Evolutionary conservation across 2,329 filamentous ascomycete species (phyloP).

Genomic region (Magnaporthiopsis incrustans): DNA sequence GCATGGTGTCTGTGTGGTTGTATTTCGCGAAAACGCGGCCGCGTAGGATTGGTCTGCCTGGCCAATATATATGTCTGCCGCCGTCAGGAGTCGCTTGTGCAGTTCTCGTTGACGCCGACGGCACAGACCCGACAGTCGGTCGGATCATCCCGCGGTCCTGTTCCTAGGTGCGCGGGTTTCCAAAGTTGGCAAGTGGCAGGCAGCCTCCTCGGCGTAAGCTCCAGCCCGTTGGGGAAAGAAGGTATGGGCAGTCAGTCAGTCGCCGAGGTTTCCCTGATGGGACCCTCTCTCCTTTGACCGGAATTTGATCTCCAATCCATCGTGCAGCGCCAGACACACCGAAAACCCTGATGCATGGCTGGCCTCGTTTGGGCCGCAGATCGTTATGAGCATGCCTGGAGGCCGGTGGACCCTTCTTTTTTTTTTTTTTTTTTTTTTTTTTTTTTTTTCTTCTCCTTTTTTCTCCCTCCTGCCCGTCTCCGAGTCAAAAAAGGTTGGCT

Average conservation of each 20-base stretch:
- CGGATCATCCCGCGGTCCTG: neutral
- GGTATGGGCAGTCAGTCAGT: neutral
- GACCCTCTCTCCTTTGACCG: neutral
- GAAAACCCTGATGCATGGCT: neutral
- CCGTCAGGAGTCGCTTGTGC: neutral
- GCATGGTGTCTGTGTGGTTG: neutral
- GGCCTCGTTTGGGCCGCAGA: neutral
- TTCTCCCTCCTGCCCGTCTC: too few relatives aligned
- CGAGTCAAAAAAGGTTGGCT: neutral
- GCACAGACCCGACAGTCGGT: neutral
- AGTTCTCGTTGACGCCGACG: too few relatives aligned
- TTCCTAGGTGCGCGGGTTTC: neutral
- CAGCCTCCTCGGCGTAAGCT: neutral
- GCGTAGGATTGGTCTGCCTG: neutral
- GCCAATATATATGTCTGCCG: neutral
- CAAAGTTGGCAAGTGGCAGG: neutral
- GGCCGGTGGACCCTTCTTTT: neutral
- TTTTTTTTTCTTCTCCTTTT: too few relatives aligned
- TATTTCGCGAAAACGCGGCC: neutral
- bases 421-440: neutral
- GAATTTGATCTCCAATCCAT: neutral
- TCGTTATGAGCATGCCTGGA: neutral
- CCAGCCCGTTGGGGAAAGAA: neutral
- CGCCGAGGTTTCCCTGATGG: neutral
- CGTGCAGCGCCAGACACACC: neutral